phyloP scores from a whole-genome alignment of 2,329 filamentous ascomycete genomes.

The Cucurbitaria berberidis region DNA sequence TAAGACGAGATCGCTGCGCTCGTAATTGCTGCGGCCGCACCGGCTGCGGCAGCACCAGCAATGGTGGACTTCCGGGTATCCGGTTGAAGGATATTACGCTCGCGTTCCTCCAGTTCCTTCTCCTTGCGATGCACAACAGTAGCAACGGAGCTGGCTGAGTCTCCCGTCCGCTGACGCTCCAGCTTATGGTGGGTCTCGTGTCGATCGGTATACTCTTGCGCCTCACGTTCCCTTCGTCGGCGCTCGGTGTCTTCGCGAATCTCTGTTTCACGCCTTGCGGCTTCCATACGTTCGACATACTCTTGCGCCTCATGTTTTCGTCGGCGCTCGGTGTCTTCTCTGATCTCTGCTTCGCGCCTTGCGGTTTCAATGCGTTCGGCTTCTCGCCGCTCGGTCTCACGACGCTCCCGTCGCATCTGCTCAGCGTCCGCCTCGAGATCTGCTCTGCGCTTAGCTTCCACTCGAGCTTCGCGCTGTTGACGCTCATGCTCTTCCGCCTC shows the following conservation, averaged over 20 bases:
- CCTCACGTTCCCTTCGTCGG: slow-evolving; percentile 33
- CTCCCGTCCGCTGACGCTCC: slow-evolving; percentile 39
- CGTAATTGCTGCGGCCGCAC: slow-evolving; percentile 41
- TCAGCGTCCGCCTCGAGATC: slow-evolving; percentile 29
- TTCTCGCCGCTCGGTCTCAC: slow-evolving; percentile 38
- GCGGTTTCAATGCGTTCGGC: slow-evolving; percentile 30
- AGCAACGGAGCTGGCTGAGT: slow-evolving; percentile 37
- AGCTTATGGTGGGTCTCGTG: slow-evolving; percentile 33
- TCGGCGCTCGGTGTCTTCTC: slow-evolving; percentile 32
- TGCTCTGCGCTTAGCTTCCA: slow-evolving; percentile 38
- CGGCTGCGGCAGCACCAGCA: slow-evolving; percentile 44
- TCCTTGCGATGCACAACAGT: slow-evolving; percentile 44
- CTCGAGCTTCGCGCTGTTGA: slow-evolving; percentile 31
- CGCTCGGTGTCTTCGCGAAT: slow-evolving; percentile 34
- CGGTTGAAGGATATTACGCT: slow-evolving; percentile 40
- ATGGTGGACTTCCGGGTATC: slow-evolving; percentile 48
- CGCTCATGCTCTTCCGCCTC: slow-evolving; percentile 39
- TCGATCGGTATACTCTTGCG: slow-evolving; percentile 28
- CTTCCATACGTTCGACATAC: slow-evolving; percentile 30
- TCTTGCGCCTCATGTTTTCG: slow-evolving; percentile 34
- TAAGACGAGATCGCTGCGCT: slow-evolving; percentile 40
- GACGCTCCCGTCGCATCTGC: slow-evolving; percentile 30
- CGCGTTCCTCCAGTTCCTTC: slow-evolving; percentile 42
- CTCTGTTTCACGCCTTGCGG: slow-evolving; percentile 37
- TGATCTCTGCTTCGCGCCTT: slow-evolving; percentile 39